Percentiles rank a stretch among this genome's conserved stretches.
phyloP scores from a whole-genome alignment of 78 protist genomes.

The Cavenderia fasciculata region DNA sequence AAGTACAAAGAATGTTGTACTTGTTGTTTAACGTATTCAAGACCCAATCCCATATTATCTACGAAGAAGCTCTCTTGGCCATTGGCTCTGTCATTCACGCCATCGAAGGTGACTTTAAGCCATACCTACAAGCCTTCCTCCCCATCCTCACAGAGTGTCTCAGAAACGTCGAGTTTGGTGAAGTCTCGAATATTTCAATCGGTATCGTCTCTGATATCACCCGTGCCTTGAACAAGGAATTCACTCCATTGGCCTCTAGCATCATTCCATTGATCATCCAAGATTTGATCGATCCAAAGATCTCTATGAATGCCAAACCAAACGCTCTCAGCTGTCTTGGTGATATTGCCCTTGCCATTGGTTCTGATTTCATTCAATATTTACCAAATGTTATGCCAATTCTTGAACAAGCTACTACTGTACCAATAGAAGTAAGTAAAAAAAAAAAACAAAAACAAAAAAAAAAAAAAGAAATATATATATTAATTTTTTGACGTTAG shows the following conservation, averaged over 20 bases:
- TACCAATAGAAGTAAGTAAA: no score
- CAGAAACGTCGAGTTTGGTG: conserved; percentile 17
- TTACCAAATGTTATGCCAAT: conserved; percentile 65
- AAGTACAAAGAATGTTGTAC: conserved; percentile 77
- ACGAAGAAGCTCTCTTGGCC: conserved; percentile 92
- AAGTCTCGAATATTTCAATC: conserved; percentile 72
- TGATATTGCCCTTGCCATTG: conserved; percentile 92
- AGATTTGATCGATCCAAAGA: conserved; percentile 15
- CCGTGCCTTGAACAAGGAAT: conserved; percentile 79
- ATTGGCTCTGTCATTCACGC: conserved; percentile 82
- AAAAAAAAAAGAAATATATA: no score
- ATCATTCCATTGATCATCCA: conserved; percentile 67
- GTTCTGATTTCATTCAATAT: conserved; percentile 75
- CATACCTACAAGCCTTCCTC: conserved; percentile 75
- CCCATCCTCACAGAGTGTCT: conserved; percentile 72
- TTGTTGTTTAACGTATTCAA: conserved; percentile 72
- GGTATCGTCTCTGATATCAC: conserved; percentile 90
- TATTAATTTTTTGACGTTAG: no score
- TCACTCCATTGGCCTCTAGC: conserved; percentile 54
- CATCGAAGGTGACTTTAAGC: conserved; percentile 72
- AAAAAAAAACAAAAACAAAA: no score
- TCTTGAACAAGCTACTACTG: conserved; percentile 56
- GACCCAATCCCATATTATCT: conserved; percentile 34
- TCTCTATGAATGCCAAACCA: conserved; percentile 87
- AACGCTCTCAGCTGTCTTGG: conserved; percentile 85